Percentiles rank a stretch among this genome's conserved stretches.
These are phyloP conservation scores for Beauveria varroae DNA, from an alignment of 2,329 filamentous ascomycete genomes.

Conservation along the genomic window DNA sequence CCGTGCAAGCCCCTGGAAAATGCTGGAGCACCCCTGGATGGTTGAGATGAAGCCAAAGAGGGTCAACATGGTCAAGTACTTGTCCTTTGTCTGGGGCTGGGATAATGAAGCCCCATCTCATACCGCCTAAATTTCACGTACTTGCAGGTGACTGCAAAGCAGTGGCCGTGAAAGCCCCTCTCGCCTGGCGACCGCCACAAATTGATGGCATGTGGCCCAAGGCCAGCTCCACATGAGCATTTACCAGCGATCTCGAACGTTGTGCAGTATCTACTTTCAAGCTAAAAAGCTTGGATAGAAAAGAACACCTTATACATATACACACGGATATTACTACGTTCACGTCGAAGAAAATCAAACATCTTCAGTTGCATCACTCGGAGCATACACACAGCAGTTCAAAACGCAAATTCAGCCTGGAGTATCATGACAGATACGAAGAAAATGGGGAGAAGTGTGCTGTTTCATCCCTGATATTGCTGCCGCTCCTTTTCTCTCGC, in stretches of 20 bases:
- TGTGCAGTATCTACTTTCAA: neutral
- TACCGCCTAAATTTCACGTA: neutral
- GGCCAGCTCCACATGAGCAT: neutral
- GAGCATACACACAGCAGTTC: slow-evolving; percentile 4
- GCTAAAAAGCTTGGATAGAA: neutral
- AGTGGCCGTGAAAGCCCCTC: neutral
- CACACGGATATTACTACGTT: neutral
- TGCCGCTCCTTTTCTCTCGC: neutral
- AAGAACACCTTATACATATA: neutral
- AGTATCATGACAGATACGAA: neutral
- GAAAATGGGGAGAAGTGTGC: neutral
- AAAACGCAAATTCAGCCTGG: neutral
- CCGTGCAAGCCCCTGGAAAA: slow-evolving; percentile 92
- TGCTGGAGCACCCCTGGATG: slow-evolving; percentile 99
- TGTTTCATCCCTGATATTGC: neutral
- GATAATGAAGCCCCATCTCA: slow-evolving; percentile 43
- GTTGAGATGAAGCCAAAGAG: slow-evolving; percentile 91
- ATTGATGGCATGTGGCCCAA: neutral
- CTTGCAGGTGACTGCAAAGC: neutral
- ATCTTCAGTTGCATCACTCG: neutral
- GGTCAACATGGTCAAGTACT: slow-evolving; percentile 94
- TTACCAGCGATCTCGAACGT: neutral
- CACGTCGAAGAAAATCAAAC: neutral
- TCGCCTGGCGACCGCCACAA: neutral
- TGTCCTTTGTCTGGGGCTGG: slow-evolving; percentile 96